phyloP scores from a whole-genome alignment of 257 asterid species.

The Cordia subcordata region DNA sequence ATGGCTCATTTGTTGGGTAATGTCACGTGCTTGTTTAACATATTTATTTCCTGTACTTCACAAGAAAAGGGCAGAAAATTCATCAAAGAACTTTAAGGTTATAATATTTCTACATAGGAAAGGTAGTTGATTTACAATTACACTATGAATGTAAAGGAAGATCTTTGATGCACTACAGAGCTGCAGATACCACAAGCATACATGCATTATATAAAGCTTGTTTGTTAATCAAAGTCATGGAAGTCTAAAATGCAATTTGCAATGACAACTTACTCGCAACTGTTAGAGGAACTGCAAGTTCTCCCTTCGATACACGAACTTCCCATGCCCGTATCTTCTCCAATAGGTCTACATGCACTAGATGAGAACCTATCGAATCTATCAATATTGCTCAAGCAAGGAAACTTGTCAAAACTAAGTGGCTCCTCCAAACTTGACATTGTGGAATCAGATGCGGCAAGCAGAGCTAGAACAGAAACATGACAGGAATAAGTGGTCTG shows the following conservation, averaged over 20 bases:
- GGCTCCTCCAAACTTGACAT: conserved; percentile 99
- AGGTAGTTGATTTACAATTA: too few relatives aligned
- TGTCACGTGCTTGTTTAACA: too few relatives aligned
- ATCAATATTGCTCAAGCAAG: conserved; percentile 74
- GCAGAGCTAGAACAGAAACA: conserved; percentile 18
- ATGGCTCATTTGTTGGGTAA: too few relatives aligned
- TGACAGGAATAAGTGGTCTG: background rate
- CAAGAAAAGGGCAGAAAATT: too few relatives aligned
- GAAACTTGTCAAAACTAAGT: conserved; percentile 80
- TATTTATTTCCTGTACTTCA: too few relatives aligned
- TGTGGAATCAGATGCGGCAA: conserved; percentile 21
- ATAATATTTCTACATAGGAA: too few relatives aligned
- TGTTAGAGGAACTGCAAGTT: conserved; percentile 82
- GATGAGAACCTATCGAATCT: conserved; percentile 54
- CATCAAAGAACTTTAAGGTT: too few relatives aligned
- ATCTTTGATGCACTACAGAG: too few relatives aligned
- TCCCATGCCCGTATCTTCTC: conserved; percentile 71
- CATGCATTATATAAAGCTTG: too few relatives aligned
- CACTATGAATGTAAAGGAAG: too few relatives aligned
- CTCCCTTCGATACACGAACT: conserved; percentile 84
- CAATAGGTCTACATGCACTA: conserved; percentile 70
- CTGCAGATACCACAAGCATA: too few relatives aligned
- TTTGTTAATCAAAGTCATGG: background rate
- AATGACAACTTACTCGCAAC: conserved; percentile 51
- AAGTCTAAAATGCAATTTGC: conserved; percentile 8